These are phyloP conservation scores for Rhodotorula kratochvilovae DNA, from an alignment of 768 basidiomycete species.

Conservation along the genomic window DNA sequence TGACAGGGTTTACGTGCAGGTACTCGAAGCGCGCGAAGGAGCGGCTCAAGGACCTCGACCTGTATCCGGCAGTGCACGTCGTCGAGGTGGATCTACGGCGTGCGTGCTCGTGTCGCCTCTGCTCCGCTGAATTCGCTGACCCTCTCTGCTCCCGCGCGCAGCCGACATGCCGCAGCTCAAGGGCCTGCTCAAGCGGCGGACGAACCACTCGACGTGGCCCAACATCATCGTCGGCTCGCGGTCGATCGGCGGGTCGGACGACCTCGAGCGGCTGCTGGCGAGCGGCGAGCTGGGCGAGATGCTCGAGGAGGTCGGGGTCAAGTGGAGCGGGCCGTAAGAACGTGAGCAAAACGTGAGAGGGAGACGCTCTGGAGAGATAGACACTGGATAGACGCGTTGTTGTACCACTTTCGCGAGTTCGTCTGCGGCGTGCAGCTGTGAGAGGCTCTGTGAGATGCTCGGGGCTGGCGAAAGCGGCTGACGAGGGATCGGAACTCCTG, in stretches of 20 bases:
- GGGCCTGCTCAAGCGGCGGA: slow-evolving; percentile 8
- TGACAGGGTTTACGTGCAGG: background rate
- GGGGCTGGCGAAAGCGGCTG: no score
- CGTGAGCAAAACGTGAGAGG: background rate
- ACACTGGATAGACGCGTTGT: background rate
- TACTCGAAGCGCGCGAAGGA: slow-evolving; percentile 23
- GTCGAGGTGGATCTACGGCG: slow-evolving; percentile 23
- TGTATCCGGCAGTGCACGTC: slow-evolving; percentile 1
- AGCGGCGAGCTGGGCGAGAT: slow-evolving; percentile 1
- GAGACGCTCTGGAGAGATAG: background rate
- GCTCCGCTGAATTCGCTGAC: no score
- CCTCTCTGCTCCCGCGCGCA: background rate
- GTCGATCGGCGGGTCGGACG: slow-evolving; percentile 25
- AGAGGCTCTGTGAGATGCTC: no score
- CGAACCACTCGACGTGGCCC: slow-evolving; percentile 21
- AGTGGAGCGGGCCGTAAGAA: background rate
- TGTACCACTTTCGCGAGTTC: no score
- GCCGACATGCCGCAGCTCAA: slow-evolving; percentile 23
- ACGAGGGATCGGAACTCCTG: no score
- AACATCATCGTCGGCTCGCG: slow-evolving; percentile 29
- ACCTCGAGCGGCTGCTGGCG: slow-evolving; percentile 4
- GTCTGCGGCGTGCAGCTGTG: no score
- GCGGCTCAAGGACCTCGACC: background rate
- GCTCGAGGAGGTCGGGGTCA: slow-evolving; percentile 21
- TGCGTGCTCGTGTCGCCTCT: background rate